phyloP scores from a whole-genome alignment of 2,329 filamentous ascomycete genomes.

The Aaosphaeria pasadenensis region DNA sequence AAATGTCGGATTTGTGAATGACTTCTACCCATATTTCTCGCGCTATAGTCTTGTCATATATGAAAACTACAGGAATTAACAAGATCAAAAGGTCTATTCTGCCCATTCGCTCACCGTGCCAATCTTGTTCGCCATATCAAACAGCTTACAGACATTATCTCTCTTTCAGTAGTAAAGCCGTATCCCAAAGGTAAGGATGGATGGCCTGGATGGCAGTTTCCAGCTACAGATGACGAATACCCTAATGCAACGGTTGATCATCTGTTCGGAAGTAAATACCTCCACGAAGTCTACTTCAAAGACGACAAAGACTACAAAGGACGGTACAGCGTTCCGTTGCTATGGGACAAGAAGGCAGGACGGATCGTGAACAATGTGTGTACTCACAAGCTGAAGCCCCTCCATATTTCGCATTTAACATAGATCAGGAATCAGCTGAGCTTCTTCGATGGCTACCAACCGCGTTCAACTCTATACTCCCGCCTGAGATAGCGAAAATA shows the following conservation, averaged over 20 bases:
- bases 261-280: conserved; percentile 56
- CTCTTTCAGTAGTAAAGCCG: conserved; percentile 58
- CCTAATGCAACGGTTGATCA: conserved; percentile 59
- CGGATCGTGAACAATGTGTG: conserved; percentile 57
- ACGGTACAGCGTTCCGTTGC: conserved; percentile 57
- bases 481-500: conserved; percentile 39
- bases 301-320: conserved; percentile 60
- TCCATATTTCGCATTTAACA: background rate
- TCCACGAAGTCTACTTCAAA: conserved; percentile 63
- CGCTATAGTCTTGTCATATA: background rate
- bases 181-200: conserved; percentile 65
- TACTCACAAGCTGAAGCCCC: background rate
- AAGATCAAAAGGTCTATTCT: conserved; percentile 54
- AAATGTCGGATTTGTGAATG: background rate
- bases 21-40: background rate
- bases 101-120: conserved; percentile 61
- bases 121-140: conserved; percentile 59
- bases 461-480: conserved; percentile 52
- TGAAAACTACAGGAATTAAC: background rate
- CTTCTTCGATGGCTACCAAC: conserved; percentile 57
- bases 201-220: conserved; percentile 63
- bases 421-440: conserved; percentile 51
- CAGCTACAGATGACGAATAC: conserved; percentile 51
- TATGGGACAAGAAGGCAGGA: conserved; percentile 59
- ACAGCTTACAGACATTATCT: conserved; percentile 53